Evolutionary conservation across 371 early-diverging fungal species (phyloP).

Genomic region (Mortierella sp.): DNA sequence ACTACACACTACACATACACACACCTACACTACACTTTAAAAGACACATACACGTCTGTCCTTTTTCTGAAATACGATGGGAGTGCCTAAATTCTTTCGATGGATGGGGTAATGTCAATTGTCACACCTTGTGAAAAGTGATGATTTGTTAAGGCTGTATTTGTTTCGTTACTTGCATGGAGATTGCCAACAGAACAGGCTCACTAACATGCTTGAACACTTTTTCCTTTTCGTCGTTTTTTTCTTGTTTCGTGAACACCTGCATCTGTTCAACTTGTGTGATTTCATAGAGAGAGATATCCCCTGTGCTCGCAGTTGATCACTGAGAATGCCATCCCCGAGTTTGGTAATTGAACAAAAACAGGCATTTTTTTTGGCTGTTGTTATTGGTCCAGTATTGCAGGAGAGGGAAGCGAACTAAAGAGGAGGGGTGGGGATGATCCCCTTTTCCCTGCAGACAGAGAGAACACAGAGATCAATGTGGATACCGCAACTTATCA

Average conservation of each 20-base stretch:
- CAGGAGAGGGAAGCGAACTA: neutral
- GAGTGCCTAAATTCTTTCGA: constrained; percentile 85
- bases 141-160: neutral
- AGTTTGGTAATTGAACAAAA: constrained; percentile 83
- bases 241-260: neutral
- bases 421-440: too few species aligned
- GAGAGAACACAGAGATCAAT: too few species aligned
- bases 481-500: too few species aligned
- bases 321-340: constrained; percentile 90
- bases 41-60: neutral
- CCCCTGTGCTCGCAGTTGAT: constrained; percentile 94
- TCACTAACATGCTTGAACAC: constrained; percentile 1
- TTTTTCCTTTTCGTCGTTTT: neutral
- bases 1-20: neutral
- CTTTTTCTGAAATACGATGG: constrained; percentile 59
- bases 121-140: neutral
- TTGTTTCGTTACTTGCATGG: neutral
- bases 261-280: neutral
- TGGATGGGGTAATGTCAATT: constrained; percentile 72
- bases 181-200: neutral
- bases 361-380: neutral
- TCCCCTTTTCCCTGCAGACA: too few species aligned
- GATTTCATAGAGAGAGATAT: constrained; percentile 87
- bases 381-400: neutral
- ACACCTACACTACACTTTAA: neutral